Evolutionary conservation across 2,329 filamentous ascomycete species (phyloP), one percentile per base, ranked within the genome.

Genomic region (Fusarium denticulatum): DNA sequence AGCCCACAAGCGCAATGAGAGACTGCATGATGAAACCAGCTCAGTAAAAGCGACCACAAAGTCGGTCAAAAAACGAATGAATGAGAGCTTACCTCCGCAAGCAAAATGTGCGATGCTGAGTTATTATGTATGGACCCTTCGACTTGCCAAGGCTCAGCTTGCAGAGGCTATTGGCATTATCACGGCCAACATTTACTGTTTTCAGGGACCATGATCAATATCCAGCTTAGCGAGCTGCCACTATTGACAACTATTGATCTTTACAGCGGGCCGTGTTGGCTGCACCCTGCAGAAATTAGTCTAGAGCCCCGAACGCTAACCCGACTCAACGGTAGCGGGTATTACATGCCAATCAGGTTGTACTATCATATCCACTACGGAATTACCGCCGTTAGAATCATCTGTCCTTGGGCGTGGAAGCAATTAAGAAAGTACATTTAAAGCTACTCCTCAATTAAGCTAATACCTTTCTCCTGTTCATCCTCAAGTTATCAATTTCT

Each of bases 301-400:
- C 45, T n/a, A 60, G 45, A 52, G 3, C 34, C 32, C 13, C 13
- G 32, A 34, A 15, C 13, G 5, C 32, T 34, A 34, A 34, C 13
- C 32, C 13, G 32, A 34, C 5, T 34, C 5, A 7, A 10, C n/a
- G 9, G 9, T 57, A 45, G 16, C 5, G 0, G 1, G 0, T 14
- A 5, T 0, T 14, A 0, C 10, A 30, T 3, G 1, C 53, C 2
- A 57, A 34, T 46, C 28, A 7, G n/a, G n/a, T n/a, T n/a, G n/a
- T n/a, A n/a, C n/a, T n/a, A n/a, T n/a, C n/a, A n/a, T 13, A 26
- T 46, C 53, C 39, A 57, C 53, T 18, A 45, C n/a, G 39, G 39
- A 45, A 45, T 57, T 32, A 16, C 24, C 7, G 12, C 53, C 13
- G 26, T 10, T 6, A 12, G 3, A 6, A 39, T 39, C 18, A 10